phyloP scores from a whole-genome alignment of 257 asterid species.

The Primulina tabacum region DNA sequence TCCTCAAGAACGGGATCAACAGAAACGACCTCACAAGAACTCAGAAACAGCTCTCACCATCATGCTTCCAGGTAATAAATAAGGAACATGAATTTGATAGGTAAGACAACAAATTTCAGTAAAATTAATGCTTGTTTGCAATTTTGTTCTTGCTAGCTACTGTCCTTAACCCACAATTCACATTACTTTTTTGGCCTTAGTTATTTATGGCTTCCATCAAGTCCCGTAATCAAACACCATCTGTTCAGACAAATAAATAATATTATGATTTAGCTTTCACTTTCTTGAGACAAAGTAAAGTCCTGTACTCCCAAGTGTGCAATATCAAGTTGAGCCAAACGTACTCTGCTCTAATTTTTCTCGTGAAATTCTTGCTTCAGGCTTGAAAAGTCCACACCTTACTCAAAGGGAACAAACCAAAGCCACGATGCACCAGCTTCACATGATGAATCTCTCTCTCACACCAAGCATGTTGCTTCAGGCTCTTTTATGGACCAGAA shows the following conservation, averaged over 20 bases:
- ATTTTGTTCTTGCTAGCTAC: neutral
- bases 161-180: neutral
- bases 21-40: slow-evolving; percentile 31
- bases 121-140: neutral
- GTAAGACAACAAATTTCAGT: neutral
- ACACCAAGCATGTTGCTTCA: slow-evolving; percentile 26
- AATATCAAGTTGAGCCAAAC: neutral
- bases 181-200: neutral
- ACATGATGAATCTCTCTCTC: slow-evolving; percentile 36
- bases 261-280: neutral
- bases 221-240: neutral
- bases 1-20: slow-evolving; percentile 23
- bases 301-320: neutral
- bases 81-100: neutral
- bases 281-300: neutral
- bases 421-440: slow-evolving; percentile 59
- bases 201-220: neutral
- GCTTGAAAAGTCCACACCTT: slow-evolving; percentile 36
- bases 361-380: slow-evolving; percentile 35
- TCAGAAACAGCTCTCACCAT: slow-evolving; percentile 47
- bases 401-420: slow-evolving; percentile 50
- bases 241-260: neutral
- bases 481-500: slow-evolving; percentile 27
- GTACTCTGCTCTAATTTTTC: neutral
- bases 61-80: slow-evolving; percentile 57